Evolutionary conservation across 2,329 filamentous ascomycete genomes (phyloP).

Genomic region (Emergomyces orientalis): DNA sequence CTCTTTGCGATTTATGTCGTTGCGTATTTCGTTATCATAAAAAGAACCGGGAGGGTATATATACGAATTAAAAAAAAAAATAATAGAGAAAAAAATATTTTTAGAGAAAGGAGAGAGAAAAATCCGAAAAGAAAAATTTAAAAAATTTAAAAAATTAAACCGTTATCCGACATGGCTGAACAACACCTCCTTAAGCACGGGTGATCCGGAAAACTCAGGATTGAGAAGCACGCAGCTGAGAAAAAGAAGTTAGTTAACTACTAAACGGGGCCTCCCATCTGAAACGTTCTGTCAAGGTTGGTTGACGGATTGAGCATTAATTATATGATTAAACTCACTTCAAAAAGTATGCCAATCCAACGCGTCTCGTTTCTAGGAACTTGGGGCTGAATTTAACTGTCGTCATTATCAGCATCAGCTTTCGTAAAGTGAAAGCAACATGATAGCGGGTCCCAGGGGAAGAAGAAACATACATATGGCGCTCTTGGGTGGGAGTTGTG

Average conservation of each 20-base stretch:
- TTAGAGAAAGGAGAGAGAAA: background rate
- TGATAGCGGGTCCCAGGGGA: background rate
- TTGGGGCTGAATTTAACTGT: slow-evolving; percentile 60
- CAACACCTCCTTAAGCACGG: slow-evolving; percentile 81
- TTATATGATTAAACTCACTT: slow-evolving; percentile 53
- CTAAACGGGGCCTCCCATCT: background rate
- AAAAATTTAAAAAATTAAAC: too few species aligned
- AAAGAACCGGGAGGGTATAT: background rate
- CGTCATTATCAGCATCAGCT: background rate
- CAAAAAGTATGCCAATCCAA: slow-evolving; percentile 82
- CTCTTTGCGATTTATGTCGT: background rate
- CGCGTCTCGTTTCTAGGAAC: slow-evolving; percentile 76
- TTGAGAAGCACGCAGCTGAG: slow-evolving; percentile 78
- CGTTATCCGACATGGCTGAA: slow-evolving; percentile 39
- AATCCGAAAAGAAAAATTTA: background rate
- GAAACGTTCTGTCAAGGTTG: background rate
- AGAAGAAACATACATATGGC: slow-evolving; percentile 57
- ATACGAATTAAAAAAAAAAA: background rate
- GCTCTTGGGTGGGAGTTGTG: slow-evolving; percentile 84
- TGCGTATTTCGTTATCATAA: background rate
- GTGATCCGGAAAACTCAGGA: slow-evolving; percentile 87
- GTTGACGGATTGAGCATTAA: background rate
- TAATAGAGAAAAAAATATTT: background rate
- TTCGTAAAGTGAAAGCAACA: background rate
- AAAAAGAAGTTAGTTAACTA: slow-evolving; percentile 13